Base-by-base conservation (phyloP, 2,329 filamentous ascomycete genomes). In the Ceratocystiopsis sp. region DNA sequence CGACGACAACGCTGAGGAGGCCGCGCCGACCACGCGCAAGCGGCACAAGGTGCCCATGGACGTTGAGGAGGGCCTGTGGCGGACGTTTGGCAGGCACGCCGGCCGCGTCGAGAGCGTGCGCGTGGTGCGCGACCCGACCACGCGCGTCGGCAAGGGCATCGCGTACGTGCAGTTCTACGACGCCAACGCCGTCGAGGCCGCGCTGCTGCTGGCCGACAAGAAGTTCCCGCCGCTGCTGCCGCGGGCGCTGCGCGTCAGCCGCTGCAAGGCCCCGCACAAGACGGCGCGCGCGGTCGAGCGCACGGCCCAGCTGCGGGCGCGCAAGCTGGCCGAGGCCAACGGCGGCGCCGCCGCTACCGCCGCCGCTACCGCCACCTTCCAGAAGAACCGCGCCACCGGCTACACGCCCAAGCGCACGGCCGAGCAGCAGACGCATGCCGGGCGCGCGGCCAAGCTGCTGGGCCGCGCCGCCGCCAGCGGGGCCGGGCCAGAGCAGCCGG, bases 161-260 rank as follows among this genome's bases (percentile, higher is more conserved):
- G 93, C 93, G 48, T 98, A 98, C 55, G 89, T 98, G 15, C 91
- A 98, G 57, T 98, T 98, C 62, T 75, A 80, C 55, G 84, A 96
- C 54, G 75, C 71, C 49, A 95, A 93, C 54, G 69, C 80, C 38
- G 89, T 98, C 38, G 91, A 98, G 61, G 74, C 81, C n/a, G 91
- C 91, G 2, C 71, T 98, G 13, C 71, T 93, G 35, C 75, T 89
- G 48, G 74, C 95, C 57, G 87, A 78, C 48, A 93, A 96, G 67
- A 91, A 84, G 54, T 96, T 87, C 55, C 86, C 89, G 15, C 89
- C 89, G 16, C 79, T 95, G 74, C 75, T 96, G n/a, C 89, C 89
- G 11, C 78, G 91, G 38, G 73, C 79, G 51, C 68, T 98, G 33
- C 81, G 91, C 43, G 87, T 98, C 39, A 80, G 76, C 40, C 78